Conservation (phyloP, 495 filamentous ascomycete species). For the Neurospora sp. region DNA sequence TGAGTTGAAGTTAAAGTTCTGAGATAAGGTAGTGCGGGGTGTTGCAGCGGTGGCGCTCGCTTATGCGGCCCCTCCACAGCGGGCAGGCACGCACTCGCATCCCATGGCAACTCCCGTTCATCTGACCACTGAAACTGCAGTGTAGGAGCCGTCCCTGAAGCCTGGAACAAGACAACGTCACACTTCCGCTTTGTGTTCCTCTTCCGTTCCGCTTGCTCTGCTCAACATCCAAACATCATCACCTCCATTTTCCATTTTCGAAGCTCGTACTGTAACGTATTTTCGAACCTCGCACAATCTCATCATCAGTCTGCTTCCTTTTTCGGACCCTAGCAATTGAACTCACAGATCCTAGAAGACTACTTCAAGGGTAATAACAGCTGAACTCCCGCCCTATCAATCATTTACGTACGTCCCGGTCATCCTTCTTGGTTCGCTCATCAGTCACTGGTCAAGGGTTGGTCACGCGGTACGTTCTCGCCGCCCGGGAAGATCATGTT, state of each 20-base stretch:
- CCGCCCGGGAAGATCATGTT: not conserved
- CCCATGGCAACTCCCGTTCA: not conserved
- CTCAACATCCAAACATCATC: not conserved
- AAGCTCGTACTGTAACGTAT: not conserved
- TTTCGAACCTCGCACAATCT: not conserved
- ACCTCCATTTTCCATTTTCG: not conserved
- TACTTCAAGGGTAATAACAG: not conserved
- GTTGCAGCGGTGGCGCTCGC: not conserved
- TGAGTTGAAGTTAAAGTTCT: not conserved
- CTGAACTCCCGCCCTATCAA: not conserved
- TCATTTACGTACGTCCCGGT: not conserved
- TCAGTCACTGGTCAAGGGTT: not conserved
- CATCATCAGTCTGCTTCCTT: not conserved
- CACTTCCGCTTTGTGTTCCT: not conserved
- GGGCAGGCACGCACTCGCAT: not conserved
- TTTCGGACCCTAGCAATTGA: not conserved
- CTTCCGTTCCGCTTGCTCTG: not conserved
- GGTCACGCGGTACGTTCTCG: constrained; percentile 13
- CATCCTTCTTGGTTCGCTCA: not conserved
- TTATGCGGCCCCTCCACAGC: not conserved
- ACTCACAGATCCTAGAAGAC: not conserved
- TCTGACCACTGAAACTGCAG: not conserved
- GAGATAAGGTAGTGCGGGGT: not conserved
- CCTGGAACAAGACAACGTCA: not conserved
- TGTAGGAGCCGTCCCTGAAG: not conserved